Conservation (phyloP, 2,329 filamentous ascomycete genomes). For the Xylariomycetidae sp. region DNA sequence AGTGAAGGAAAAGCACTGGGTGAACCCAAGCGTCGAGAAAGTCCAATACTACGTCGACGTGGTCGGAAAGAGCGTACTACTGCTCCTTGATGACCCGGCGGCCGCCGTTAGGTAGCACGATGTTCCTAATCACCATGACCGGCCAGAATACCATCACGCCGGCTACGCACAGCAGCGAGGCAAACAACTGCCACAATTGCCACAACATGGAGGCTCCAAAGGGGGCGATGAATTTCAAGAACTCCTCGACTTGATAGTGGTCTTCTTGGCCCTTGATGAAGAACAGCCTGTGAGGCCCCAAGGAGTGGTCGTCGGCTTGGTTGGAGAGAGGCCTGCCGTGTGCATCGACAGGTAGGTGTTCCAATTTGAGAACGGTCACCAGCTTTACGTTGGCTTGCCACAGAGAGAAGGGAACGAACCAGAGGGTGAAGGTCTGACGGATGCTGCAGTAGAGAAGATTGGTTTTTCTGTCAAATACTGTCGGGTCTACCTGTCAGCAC, state of each 20-base stretch:
- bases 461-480: slow-evolving; percentile 64
- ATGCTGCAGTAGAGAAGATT: slow-evolving; percentile 70
- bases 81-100: no score
- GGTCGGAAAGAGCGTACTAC: no score
- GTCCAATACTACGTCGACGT: no score
- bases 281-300: slow-evolving; percentile 43
- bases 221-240: slow-evolving; percentile 66
- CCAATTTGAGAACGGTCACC: slow-evolving; percentile 62
- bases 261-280: slow-evolving; percentile 76
- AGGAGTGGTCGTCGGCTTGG: slow-evolving; percentile 18
- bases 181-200: slow-evolving; percentile 56
- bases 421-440: slow-evolving; percentile 71
- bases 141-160: slow-evolving; percentile 40
- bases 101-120: not conserved
- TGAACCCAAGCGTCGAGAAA: no score
- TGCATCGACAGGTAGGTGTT: slow-evolving; percentile 33
- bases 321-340: slow-evolving; percentile 11
- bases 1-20: no score
- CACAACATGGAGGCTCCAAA: slow-evolving; percentile 51
- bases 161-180: slow-evolving; percentile 60
- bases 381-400: slow-evolving; percentile 65
- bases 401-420: slow-evolving; percentile 62
- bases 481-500: not conserved
- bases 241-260: slow-evolving; percentile 73
- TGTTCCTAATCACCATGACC: slow-evolving; percentile 7